Percentiles rank a stretch among this genome's conserved stretches.
Conservation (phyloP, 1,139 yeast species). For the Diutina siamensis region DNA sequence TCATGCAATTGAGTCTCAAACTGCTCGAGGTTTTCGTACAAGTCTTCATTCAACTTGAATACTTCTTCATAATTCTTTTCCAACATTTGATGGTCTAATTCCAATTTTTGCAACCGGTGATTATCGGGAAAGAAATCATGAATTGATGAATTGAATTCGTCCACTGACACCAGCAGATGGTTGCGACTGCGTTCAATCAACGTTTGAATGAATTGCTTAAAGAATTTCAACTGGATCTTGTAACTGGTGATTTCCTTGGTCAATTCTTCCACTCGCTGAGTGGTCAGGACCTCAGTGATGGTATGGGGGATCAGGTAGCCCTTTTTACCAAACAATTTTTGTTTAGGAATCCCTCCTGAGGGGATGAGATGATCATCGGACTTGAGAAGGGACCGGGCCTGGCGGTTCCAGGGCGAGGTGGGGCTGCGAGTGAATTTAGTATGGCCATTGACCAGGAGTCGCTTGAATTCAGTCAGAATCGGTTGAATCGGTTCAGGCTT, state of each 20-base stretch:
- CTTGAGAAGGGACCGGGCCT: background rate
- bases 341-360: background rate
- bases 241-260: conserved; percentile 31
- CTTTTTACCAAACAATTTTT: background rate
- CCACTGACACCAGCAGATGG: background rate
- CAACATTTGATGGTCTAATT: background rate
- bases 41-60: conserved; percentile 1
- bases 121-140: background rate
- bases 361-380: background rate
- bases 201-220: conserved; percentile 30
- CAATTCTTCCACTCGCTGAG: conserved; percentile 15
- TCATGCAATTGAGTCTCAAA: background rate
- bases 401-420: conserved; percentile 1
- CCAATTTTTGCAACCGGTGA: background rate
- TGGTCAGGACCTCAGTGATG: background rate
- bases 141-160: background rate
- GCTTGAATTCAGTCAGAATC: background rate
- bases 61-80: background rate
- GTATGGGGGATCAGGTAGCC: conserved; percentile 1
- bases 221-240: conserved; percentile 30
- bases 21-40: background rate
- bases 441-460: background rate
- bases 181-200: conserved; percentile 16
- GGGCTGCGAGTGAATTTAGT: background rate
- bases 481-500: background rate